phyloP scores from a whole-genome alignment of 805 yeast species.

The Helenozyma rhizophorensis region DNA sequence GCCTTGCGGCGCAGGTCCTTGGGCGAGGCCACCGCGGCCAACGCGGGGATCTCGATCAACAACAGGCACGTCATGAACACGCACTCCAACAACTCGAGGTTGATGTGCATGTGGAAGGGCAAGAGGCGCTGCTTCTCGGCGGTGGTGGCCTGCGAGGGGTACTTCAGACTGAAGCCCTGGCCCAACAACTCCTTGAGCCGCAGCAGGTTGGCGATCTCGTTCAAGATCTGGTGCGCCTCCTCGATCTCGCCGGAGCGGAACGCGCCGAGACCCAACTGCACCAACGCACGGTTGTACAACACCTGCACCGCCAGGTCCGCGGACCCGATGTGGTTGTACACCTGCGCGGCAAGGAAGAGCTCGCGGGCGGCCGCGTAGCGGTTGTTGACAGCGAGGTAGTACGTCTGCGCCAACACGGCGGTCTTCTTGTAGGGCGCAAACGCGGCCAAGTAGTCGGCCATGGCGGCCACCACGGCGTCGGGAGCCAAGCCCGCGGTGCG shows the following conservation, averaged over 20 bases:
- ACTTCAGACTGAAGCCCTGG: constrained; percentile 75
- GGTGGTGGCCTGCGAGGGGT: constrained; percentile 48
- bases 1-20: constrained; percentile 56
- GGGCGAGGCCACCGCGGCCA: constrained; percentile 53
- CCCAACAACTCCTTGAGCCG: constrained; percentile 91
- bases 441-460: constrained; percentile 61
- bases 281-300: constrained; percentile 89
- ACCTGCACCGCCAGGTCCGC: constrained; percentile 88
- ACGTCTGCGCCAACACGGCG: constrained; percentile 80
- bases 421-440: constrained; percentile 70
- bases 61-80: constrained; percentile 87
- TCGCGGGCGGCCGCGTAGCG: constrained; percentile 83
- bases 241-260: constrained; percentile 83
- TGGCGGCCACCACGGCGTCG: constrained; percentile 52
- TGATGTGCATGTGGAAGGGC: constrained; percentile 98
- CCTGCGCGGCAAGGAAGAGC: constrained; percentile 78
- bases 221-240: constrained; percentile 82
- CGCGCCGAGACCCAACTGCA: constrained; percentile 93
- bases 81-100: constrained; percentile 89
- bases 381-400: constrained; percentile 87
- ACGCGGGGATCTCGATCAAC: constrained; percentile 85
- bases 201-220: constrained; percentile 81
- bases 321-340: constrained; percentile 76
- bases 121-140: constrained; percentile 76
- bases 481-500: constrained; percentile 34